Evolutionary conservation across 352 stramenopile species (phyloP), one percentile per base, ranked within the genome.

Genomic region (Pythium volutum): DNA sequence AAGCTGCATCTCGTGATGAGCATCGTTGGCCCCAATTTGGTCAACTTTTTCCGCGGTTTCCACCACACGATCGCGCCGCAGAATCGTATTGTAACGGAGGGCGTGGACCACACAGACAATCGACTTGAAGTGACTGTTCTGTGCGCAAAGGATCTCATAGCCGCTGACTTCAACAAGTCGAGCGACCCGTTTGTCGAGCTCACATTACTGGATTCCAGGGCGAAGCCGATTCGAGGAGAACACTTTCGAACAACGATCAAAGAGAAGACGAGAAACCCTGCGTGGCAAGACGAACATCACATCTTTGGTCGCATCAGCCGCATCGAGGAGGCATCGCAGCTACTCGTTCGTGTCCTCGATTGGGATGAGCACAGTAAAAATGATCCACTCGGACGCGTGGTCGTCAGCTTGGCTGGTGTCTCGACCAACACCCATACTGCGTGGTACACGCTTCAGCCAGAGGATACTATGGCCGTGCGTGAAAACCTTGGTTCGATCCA

Each of bases 1-100:
- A 76, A 91, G n/a, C 55, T 91, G 12, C 79, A 72, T 38, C 62
- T 91, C 39, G 51, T 78, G 26, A 91, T 91, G 82, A 87, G 65
- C 49, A 59, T 91, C 23, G 63, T 67, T 6, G 82, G 82, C 6
- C 74, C 77, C 12, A 89, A 88, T 50, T 64, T 91, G 22, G 73
- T 88, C 18, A 66, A 81, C 29, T 89, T 91, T 31, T 84, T 91
- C 57, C 77, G 77, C 45, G 80, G 63, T 23, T 38, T 72, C 10
- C 66, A 79, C 23, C 31, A 67, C 34, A 68, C 67, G 8, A 65
- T 87, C 22, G 64, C 66, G 1, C 64, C 72, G 2, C 70, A 73
- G 41, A 80, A 55, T 34, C 74, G 67, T 12, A 76, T 84, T 7
- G 77, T 76, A n/a, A 81, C 71, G 6, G 69, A 69, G 5, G 74